Conservation (phyloP, 1,284 basidiomycete species). For the Melampsora americana region DNA sequence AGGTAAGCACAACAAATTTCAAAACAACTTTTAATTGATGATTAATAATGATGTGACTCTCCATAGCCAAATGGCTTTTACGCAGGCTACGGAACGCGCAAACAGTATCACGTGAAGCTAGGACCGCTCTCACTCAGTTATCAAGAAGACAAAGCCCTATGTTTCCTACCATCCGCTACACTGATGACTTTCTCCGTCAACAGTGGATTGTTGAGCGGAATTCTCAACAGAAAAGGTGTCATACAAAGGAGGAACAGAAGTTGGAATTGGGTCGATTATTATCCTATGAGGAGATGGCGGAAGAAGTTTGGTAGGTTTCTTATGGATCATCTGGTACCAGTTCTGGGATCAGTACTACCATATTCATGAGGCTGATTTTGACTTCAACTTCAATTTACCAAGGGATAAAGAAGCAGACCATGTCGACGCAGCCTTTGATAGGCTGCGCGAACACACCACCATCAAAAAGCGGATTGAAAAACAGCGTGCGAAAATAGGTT, state of each 20-base stretch:
- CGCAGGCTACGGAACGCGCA: neutral
- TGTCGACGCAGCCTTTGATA: too few relatives aligned
- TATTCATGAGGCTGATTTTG: too few relatives aligned
- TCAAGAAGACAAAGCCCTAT: neutral
- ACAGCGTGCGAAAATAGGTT: too few relatives aligned
- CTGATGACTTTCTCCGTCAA: too few relatives aligned
- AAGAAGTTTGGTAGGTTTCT: neutral
- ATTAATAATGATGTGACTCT: neutral
- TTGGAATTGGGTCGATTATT: slow-evolving; percentile 3
- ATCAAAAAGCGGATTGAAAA: too few relatives aligned
- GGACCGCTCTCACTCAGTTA: neutral
- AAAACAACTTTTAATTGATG: neutral
- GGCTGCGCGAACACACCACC: too few relatives aligned
- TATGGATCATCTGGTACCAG: too few relatives aligned
- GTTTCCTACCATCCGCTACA: neutral
- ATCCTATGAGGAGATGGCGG: neutral
- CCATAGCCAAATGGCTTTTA: neutral
- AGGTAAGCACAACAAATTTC: neutral
- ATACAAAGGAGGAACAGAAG: neutral
- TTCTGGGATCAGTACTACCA: too few relatives aligned
- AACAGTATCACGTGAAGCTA: neutral
- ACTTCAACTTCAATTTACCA: too few relatives aligned
- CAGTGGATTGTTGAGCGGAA: too few relatives aligned
- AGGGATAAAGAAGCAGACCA: too few relatives aligned
- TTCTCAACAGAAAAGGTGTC: too few relatives aligned